Evolutionary conservation across 139 green algal genomes (phyloP).

Genomic region (Chlorella sp.): DNA sequence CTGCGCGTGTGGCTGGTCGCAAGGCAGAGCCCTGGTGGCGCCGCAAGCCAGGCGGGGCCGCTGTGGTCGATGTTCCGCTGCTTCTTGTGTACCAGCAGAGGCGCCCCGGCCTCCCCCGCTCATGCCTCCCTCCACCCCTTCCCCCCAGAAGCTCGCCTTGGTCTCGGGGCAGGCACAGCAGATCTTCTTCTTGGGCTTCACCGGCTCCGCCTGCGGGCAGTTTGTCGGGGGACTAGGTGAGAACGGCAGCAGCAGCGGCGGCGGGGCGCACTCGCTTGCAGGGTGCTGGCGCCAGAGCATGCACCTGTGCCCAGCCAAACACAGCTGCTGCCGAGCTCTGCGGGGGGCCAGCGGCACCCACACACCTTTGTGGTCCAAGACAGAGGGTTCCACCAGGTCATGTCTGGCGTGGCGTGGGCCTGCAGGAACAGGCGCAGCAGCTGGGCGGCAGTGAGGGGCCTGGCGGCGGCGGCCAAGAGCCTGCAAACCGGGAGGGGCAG

Average conservation of each 20-base stretch:
- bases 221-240: neutral
- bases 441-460: neutral
- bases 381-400: constrained; percentile 15
- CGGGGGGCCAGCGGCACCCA: neutral
- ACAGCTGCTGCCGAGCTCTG: too few species aligned
- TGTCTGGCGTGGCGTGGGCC: neutral
- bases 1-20: too few species aligned
- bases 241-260: neutral
- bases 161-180: constrained; percentile 95
- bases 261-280: too few species aligned
- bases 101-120: neutral
- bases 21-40: too few species aligned
- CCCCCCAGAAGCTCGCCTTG: constrained; percentile 63
- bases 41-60: too few species aligned
- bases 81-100: neutral
- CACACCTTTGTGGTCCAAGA: constrained; percentile 7
- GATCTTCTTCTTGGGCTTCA: constrained; percentile 87
- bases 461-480: neutral
- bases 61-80: too few species aligned
- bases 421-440: neutral
- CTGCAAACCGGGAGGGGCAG: neutral
- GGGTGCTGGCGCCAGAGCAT: neutral
- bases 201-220: neutral
- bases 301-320: neutral
- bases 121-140: neutral